Evolutionary conservation across 495 filamentous ascomycete genomes (phyloP).

Genomic region (Usnea hakonensis): DNA sequence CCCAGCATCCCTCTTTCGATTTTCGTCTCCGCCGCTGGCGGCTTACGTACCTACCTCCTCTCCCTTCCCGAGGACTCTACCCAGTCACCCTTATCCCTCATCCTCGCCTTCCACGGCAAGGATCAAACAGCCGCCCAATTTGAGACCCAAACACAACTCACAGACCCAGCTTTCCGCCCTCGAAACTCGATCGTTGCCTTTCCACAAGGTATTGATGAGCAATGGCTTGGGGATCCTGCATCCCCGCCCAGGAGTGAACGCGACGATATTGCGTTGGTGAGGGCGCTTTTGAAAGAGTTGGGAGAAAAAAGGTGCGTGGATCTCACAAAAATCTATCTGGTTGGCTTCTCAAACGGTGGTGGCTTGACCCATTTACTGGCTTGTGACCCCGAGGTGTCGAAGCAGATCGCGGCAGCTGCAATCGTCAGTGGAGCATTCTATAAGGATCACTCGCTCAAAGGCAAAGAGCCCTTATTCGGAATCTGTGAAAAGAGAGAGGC

Average conservation of each 20-base stretch:
- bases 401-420: not conserved
- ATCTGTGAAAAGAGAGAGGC: not conserved
- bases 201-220: not conserved
- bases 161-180: not conserved
- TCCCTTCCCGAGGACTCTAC: not conserved
- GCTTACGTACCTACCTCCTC: not conserved
- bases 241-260: not conserved
- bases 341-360: slow-evolving; percentile 1
- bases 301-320: not conserved
- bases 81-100: not conserved
- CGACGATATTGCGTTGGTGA: not conserved
- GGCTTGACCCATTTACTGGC: not conserved
- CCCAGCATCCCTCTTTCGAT: not conserved
- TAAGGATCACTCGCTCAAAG: not conserved
- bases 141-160: not conserved
- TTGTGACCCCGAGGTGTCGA: not conserved
- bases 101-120: slow-evolving; percentile 12
- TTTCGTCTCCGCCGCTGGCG: not conserved
- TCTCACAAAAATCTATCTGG: not conserved
- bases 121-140: not conserved
- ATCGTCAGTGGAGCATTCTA: slow-evolving; percentile 5
- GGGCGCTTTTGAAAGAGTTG: not conserved
- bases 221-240: slow-evolving; percentile 4
- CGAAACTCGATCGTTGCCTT: not conserved
- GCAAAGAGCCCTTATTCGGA: not conserved